phyloP scores from a whole-genome alignment of 106 monocot species.

The Cymbidium sinense region DNA sequence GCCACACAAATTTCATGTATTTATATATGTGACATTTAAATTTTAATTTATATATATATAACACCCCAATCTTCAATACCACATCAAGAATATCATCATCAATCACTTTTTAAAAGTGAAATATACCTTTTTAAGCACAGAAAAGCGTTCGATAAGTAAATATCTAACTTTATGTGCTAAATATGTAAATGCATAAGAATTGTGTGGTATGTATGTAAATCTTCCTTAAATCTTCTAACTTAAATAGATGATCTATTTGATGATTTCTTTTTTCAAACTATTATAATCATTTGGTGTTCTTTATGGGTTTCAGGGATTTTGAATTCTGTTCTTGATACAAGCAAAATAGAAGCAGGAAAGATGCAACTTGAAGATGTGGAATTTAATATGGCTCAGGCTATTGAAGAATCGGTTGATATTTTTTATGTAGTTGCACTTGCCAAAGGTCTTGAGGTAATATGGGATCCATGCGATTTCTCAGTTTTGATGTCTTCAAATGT shows the following conservation, averaged over 20 bases:
- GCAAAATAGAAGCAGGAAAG: conserved; percentile 90
- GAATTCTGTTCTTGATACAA: conserved; percentile 80
- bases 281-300: background rate
- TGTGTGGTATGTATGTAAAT: too few species aligned
- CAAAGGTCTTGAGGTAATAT: conserved; percentile 78
- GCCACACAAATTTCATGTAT: too few species aligned
- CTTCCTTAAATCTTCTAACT: background rate
- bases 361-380: conserved; percentile 76
- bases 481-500: conserved; percentile 38
- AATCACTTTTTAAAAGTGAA: too few species aligned
- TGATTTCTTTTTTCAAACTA: background rate
- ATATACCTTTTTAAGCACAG: too few species aligned
- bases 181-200: too few species aligned
- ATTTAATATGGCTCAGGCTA: conserved; percentile 57
- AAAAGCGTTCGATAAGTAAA: too few species aligned
- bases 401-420: conserved; percentile 72
- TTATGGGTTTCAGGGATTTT: conserved; percentile 45
- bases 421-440: conserved; percentile 56
- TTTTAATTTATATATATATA: too few species aligned
- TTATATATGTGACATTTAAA: too few species aligned
- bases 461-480: conserved; percentile 95
- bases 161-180: too few species aligned
- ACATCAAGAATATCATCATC: too few species aligned
- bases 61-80: too few species aligned
- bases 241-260: background rate